Evolutionary conservation across 108 stramenopile species (phyloP), one percentile per base, ranked within the genome.

Genomic region (Cyclotella atomus): DNA sequence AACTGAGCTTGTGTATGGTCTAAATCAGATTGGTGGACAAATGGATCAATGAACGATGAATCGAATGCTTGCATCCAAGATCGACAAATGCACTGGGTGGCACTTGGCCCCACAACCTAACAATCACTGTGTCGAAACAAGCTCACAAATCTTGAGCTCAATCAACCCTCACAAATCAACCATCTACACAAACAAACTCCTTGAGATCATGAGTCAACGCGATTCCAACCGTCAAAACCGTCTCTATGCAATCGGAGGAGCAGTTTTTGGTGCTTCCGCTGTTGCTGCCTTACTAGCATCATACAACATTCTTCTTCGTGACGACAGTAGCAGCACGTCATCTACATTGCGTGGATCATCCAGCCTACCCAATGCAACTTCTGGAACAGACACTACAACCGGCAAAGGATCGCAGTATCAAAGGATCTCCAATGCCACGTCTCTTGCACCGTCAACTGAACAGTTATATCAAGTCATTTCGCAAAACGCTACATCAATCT

Each of bases 191-290:
- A n/a, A n/a, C n/a, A n/a, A n/a, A n/a, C n/a, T n/a, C n/a, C n/a
- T n/a, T n/a, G n/a, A n/a, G n/a, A n/a, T n/a, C 36, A 62, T 62
- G 61, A 43, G 21, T 44, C 61, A 62, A 62, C 21, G 1, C 15
- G 44, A 9, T 62, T 44, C 38, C 20, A 43, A 41, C 24, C 36
- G 23, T 43, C 61, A 62, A 41, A 62, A 44, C 41, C 21, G 41
- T 44, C 29, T 44, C 61, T 62, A 41, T 24, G 61, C 61, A 21
- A 10, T 62, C 21, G 61, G 38, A 24, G 61, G 61, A 17, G 2
- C 44, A 20, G 61, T 62, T 23, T 7, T 62, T 19, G 3, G 61
- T 62, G 61, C 38, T 44, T 62, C 61, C 12, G 61, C 61, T 0
- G 41, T 44, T 20, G 61, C 23, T 12, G 21, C 38, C 14, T 36